Percentiles rank a stretch among this genome's conserved stretches.
These are phyloP conservation scores for Papiliotrema flavescens DNA, from an alignment of 1,284 basidiomycete genomes.

Conservation along the genomic window DNA sequence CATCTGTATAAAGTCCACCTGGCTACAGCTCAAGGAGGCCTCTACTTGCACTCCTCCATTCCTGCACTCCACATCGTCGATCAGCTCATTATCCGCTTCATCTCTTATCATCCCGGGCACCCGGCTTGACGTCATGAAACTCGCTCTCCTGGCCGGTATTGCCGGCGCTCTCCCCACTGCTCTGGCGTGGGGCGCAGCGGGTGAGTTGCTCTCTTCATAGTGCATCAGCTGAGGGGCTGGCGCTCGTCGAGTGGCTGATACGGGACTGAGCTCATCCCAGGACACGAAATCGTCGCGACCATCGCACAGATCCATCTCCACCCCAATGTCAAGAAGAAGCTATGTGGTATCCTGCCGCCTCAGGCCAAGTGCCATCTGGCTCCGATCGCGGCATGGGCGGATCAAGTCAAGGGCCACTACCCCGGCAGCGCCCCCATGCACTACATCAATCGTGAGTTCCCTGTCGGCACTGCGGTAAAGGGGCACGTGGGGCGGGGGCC, in stretches of 20 bases:
- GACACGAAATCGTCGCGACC: conserved; percentile 87
- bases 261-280: conserved; percentile 46
- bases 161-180: conserved; percentile 28
- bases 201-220: conserved; percentile 29
- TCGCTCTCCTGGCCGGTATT: not conserved
- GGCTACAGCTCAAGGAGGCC: too few relatives aligned
- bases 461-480: not conserved
- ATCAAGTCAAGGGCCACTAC: conserved; percentile 57
- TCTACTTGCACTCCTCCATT: too few relatives aligned
- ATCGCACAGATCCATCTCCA: conserved; percentile 88
- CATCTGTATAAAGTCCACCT: too few relatives aligned
- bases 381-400: conserved; percentile 82
- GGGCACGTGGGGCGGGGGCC: not conserved
- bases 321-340: conserved; percentile 62
- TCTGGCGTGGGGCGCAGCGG: conserved; percentile 53
- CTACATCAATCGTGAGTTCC: conserved; percentile 48
- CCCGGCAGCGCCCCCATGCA: conserved; percentile 50
- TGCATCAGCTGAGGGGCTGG: too few relatives aligned
- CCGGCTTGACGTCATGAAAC: conserved; percentile 2
- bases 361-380: conserved; percentile 68
- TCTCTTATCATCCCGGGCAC: not conserved
- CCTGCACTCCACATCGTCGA: too few relatives aligned
- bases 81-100: not conserved
- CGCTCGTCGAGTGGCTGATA: too few relatives aligned
- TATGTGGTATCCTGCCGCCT: conserved; percentile 64